A percentile compares a stretch with the other conserved stretches of the same genome.
phyloP scores from a whole-genome alignment of 2,329 filamentous ascomycete species.

The Polytolypa hystricis region DNA sequence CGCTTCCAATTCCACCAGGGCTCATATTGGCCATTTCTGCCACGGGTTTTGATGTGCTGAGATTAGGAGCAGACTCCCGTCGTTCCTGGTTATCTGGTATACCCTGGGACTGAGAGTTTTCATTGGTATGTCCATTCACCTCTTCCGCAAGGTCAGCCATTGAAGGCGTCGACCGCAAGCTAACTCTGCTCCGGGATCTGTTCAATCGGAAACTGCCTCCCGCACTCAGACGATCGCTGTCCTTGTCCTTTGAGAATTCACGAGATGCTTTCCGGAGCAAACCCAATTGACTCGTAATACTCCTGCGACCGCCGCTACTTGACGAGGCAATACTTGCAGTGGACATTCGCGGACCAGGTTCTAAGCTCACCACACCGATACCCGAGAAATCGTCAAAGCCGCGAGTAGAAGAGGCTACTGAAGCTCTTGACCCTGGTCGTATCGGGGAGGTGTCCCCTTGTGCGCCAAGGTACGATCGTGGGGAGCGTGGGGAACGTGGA shows the following conservation, averaged over 20 bases:
- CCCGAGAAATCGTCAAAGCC: constrained; percentile 22
- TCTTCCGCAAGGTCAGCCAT: constrained; percentile 35
- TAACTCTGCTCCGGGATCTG: constrained; percentile 25
- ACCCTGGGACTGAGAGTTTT: neutral
- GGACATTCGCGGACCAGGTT: constrained; percentile 29
- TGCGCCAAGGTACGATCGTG: constrained; percentile 39
- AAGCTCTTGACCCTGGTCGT: constrained; percentile 28
- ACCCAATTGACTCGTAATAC: constrained; percentile 25
- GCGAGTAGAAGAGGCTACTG: constrained; percentile 24
- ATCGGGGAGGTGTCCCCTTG: constrained; percentile 30
- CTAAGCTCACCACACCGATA: constrained; percentile 31
- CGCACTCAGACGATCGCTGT: constrained; percentile 23
- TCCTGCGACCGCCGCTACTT: constrained; percentile 28
- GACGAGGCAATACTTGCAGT: constrained; percentile 30
- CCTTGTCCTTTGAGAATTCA: constrained; percentile 27
- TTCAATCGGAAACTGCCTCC: constrained; percentile 23
- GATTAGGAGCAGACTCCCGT: constrained; percentile 19
- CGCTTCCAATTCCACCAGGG: constrained; percentile 32
- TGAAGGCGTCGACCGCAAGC: constrained; percentile 30
- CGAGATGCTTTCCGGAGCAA: constrained; percentile 27
- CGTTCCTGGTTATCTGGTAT: constrained; percentile 6
- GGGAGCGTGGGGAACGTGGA: constrained; percentile 53
- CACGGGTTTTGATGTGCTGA: constrained; percentile 23
- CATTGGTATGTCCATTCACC: constrained; percentile 7
- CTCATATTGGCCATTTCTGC: constrained; percentile 19